These are phyloP conservation scores for Tylopilus intermedius DNA, from an alignment of 768 basidiomycete species.

Conservation along the genomic window DNA sequence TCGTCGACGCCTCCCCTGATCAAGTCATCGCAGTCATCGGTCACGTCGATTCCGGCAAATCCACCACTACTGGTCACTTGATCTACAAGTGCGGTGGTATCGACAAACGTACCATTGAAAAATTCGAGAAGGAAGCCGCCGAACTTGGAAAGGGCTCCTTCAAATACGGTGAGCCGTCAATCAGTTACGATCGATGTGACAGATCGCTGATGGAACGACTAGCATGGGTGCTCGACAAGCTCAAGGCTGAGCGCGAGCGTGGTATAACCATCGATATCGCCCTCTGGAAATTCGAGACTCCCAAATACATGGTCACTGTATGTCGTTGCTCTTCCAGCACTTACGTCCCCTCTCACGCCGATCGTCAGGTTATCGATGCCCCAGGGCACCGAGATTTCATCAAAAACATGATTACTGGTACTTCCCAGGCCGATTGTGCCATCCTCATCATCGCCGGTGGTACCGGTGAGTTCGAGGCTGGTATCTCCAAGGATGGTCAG, in stretches of 20 bases:
- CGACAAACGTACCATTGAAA: constrained; percentile 99
- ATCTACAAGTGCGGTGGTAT: constrained; percentile 99
- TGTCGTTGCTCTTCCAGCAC: constrained; percentile 26
- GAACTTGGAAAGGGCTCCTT: constrained; percentile 99
- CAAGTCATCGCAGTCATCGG: constrained; percentile 72
- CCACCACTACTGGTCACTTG: constrained; percentile 99
- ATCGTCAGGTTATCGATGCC: constrained; percentile 88
- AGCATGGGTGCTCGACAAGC: constrained; percentile 99
- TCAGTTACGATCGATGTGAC: constrained; percentile 12
- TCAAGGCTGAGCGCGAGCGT: constrained; percentile 99
- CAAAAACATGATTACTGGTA: constrained; percentile 99
- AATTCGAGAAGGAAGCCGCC: constrained; percentile 99
- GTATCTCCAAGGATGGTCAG: constrained; percentile 99
- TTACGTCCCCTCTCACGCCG: neutral
- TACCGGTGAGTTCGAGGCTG: constrained; percentile 99
- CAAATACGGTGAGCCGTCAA: constrained; percentile 75
- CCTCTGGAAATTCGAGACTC: constrained; percentile 99
- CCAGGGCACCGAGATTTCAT: constrained; percentile 99
- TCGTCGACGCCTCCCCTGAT: constrained; percentile 18
- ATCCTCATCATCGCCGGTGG: constrained; percentile 99
- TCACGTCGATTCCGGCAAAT: constrained; percentile 99
- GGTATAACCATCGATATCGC: constrained; percentile 99
- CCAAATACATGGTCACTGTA: constrained; percentile 90
- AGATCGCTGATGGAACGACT: constrained; percentile 28
- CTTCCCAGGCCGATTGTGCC: constrained; percentile 99